Conservation (phyloP, 331 rosid species). For the Rosa hybrid region DNA sequence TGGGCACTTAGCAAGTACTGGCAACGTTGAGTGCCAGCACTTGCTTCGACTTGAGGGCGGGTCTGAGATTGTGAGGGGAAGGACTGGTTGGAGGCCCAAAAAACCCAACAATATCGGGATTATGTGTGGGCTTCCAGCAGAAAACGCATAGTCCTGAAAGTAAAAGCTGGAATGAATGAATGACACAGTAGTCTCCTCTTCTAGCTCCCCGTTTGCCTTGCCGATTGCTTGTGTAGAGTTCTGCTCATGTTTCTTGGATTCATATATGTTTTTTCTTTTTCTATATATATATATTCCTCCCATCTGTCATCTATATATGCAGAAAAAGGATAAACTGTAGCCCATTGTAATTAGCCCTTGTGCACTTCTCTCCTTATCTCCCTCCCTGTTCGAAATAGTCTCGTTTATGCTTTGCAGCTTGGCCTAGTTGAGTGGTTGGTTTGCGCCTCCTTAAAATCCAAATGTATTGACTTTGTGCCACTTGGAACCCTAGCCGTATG, state of each 20-base stretch:
- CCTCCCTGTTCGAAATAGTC: not conserved
- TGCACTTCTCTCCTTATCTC: slow-evolving; percentile 6
- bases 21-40: slow-evolving; percentile 73
- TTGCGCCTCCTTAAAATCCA: slow-evolving; percentile 15
- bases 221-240: slow-evolving; percentile 41
- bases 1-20: slow-evolving; percentile 44
- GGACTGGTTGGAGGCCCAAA: slow-evolving; percentile 94
- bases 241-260: slow-evolving; percentile 55
- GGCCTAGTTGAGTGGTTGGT: slow-evolving; percentile 28
- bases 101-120: slow-evolving; percentile 37
- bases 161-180: slow-evolving; percentile 29
- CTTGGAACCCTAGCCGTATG: not conserved
- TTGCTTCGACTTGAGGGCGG: slow-evolving; percentile 85
- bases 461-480: slow-evolving; percentile 9
- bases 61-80: slow-evolving; percentile 81
- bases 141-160: slow-evolving; percentile 27
- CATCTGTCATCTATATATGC: slow-evolving; percentile 33
- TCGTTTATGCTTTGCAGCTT: slow-evolving; percentile 12
- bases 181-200: slow-evolving; percentile 23
- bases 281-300: slow-evolving; percentile 33
- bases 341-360: slow-evolving; percentile 67
- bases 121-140: slow-evolving; percentile 48
- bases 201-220: not conserved
- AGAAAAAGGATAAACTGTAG: slow-evolving; percentile 35
- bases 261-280: slow-evolving; percentile 27